These are phyloP conservation scores for Quercus lobata DNA, from an alignment of 331 rosid species.

Conservation along the genomic window DNA sequence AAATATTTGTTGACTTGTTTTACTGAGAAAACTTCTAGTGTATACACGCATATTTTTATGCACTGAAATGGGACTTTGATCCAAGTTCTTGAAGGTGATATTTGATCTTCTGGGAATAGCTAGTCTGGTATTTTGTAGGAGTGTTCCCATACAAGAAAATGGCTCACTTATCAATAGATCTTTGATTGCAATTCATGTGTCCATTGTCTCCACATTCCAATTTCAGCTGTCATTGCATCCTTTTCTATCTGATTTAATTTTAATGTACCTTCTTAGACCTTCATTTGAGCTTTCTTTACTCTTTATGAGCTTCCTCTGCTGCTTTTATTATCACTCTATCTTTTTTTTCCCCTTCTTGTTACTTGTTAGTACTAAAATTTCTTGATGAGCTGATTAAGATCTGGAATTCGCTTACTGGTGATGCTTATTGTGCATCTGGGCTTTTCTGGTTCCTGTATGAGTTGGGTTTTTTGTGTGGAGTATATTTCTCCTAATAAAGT, in stretches of 20 bases:
- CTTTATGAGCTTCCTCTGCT: neutral
- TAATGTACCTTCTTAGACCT: slow-evolving; percentile 27
- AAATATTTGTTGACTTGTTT: slow-evolving; percentile 27
- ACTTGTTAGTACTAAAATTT: neutral
- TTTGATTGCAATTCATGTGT: neutral
- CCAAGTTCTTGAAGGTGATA: neutral
- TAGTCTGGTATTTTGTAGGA: neutral
- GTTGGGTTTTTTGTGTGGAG: neutral
- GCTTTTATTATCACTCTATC: neutral
- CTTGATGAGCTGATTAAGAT: slow-evolving; percentile 31
- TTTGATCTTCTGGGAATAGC: too few relatives aligned
- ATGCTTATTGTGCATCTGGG: too few relatives aligned
- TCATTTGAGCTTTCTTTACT: neutral
- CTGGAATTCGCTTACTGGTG: slow-evolving; percentile 23
- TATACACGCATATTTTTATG: too few relatives aligned
- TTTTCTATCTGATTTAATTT: slow-evolving; percentile 5
- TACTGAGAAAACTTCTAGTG: slow-evolving; percentile 9
- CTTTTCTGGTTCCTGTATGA: neutral
- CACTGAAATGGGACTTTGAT: slow-evolving; percentile 17
- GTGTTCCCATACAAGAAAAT: neutral
- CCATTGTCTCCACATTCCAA: neutral
- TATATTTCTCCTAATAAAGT: neutral
- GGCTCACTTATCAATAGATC: slow-evolving; percentile 3
- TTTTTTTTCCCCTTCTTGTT: neutral
- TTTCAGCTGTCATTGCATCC: slow-evolving; percentile 22